Percentiles rank a stretch among this genome's conserved stretches.
Conservation (phyloP, 2,329 filamentous ascomycete genomes). For the Cytospora schulzeri region DNA sequence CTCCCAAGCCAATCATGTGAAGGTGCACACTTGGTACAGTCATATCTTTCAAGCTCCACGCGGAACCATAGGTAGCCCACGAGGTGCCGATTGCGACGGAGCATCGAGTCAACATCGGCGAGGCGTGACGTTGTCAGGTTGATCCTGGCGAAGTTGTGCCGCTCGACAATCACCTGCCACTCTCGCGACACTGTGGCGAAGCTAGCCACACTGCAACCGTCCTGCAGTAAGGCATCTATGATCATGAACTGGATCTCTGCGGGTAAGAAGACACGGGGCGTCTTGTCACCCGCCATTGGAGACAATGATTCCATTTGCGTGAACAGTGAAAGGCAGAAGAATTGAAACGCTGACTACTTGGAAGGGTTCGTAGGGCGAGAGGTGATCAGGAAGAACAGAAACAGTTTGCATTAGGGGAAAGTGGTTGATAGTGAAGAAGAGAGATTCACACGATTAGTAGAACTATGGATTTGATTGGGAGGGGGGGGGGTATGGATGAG, state of each 20-base stretch:
- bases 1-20: slow-evolving; percentile 1
- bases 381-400: too few species aligned
- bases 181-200: slow-evolving; percentile 38
- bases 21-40: slow-evolving; percentile 32
- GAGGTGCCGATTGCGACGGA: slow-evolving; percentile 35
- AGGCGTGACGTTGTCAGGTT: slow-evolving; percentile 36
- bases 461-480: too few species aligned
- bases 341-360: too few species aligned
- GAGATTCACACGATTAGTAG: too few species aligned
- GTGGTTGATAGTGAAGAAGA: too few species aligned
- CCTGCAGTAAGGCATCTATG: slow-evolving; percentile 30
- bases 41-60: slow-evolving; percentile 36
- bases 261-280: slow-evolving; percentile 30
- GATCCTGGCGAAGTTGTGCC: slow-evolving; percentile 36
- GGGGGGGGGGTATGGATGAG: too few species aligned
- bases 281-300: slow-evolving; percentile 25
- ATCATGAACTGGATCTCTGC: slow-evolving; percentile 34
- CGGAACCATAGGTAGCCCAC: slow-evolving; percentile 37
- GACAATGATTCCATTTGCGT: slow-evolving; percentile 18
- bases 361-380: too few species aligned
- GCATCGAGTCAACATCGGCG: slow-evolving; percentile 34
- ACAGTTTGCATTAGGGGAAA: too few species aligned
- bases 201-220: slow-evolving; percentile 30
- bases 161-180: slow-evolving; percentile 37
- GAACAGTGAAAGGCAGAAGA: too few species aligned